A percentile compares a stretch with the other conserved stretches of the same genome.
Conservation (phyloP, 2,329 filamentous ascomycete species). For the Calonectria leucothoes region DNA sequence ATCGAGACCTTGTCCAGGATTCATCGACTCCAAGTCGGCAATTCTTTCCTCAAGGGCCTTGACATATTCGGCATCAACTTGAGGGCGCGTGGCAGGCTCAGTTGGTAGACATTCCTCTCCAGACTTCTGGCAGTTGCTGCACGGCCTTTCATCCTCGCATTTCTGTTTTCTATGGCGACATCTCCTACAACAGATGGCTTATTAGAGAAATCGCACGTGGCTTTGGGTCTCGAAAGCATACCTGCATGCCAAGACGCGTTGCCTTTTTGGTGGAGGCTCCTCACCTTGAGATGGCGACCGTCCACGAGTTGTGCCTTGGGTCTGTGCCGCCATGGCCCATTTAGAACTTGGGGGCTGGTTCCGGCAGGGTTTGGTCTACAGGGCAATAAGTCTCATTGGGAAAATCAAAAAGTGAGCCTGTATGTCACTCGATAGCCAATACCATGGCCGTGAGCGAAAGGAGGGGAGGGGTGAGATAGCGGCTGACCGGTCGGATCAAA, state of each 20-base stretch:
- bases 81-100: slow-evolving; percentile 30
- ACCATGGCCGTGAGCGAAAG: neutral
- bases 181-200: neutral
- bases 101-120: slow-evolving; percentile 34
- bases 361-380: neutral
- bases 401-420: neutral
- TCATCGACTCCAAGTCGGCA: slow-evolving; percentile 28
- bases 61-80: slow-evolving; percentile 30
- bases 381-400: neutral
- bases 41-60: slow-evolving; percentile 32
- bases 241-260: slow-evolving; percentile 32
- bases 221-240: neutral
- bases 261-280: slow-evolving; percentile 29
- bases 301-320: neutral
- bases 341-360: neutral
- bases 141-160: slow-evolving; percentile 37
- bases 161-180: slow-evolving; percentile 41
- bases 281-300: slow-evolving; percentile 13
- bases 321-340: slow-evolving; percentile 9
- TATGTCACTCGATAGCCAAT: neutral
- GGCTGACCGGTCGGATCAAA: neutral
- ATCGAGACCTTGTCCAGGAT: slow-evolving; percentile 33
- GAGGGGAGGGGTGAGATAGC: neutral
- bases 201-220: neutral
- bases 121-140: slow-evolving; percentile 38